Conservation (phyloP, 2,329 filamentous ascomycete genomes). For the Fusarium zealandicum region DNA sequence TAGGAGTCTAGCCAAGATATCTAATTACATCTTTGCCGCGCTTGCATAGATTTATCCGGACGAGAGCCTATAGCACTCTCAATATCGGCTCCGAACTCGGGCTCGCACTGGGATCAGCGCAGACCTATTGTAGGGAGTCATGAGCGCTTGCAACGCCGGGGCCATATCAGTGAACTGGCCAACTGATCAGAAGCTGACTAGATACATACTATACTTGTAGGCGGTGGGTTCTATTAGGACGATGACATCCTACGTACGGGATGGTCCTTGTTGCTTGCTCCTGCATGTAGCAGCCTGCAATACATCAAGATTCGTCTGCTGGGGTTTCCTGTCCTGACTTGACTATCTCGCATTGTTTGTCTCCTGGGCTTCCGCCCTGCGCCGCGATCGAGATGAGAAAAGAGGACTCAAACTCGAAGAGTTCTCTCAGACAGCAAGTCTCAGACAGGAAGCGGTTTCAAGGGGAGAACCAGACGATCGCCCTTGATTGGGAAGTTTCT, state of each 20-base stretch:
- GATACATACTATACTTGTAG: not conserved
- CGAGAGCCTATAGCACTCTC: slow-evolving; percentile 1
- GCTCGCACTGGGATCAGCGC: slow-evolving; percentile 2
- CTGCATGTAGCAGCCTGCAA: too few relatives aligned
- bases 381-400: slow-evolving; percentile 7
- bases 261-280: too few relatives aligned
- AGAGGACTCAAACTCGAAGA: not conserved
- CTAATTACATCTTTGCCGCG: slow-evolving; percentile 2
- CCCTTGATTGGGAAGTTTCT: too few relatives aligned
- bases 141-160: not conserved
- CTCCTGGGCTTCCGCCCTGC: slow-evolving; percentile 4
- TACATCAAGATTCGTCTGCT: not conserved
- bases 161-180: not conserved
- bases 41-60: slow-evolving; percentile 5
- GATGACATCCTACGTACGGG: too few relatives aligned
- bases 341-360: not conserved
- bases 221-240: slow-evolving; percentile 1
- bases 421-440: not conserved
- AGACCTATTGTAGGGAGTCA: not conserved
- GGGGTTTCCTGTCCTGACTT: not conserved
- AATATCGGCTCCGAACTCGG: not conserved
- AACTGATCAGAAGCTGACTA: slow-evolving; percentile 8
- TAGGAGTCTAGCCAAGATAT: not conserved
- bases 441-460: not conserved
- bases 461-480: too few relatives aligned